A percentile compares a stretch with the other conserved stretches of the same genome.
Evolutionary conservation across 2,329 filamentous ascomycete genomes (phyloP).

Genomic region (Xylariaceae sp.): DNA sequence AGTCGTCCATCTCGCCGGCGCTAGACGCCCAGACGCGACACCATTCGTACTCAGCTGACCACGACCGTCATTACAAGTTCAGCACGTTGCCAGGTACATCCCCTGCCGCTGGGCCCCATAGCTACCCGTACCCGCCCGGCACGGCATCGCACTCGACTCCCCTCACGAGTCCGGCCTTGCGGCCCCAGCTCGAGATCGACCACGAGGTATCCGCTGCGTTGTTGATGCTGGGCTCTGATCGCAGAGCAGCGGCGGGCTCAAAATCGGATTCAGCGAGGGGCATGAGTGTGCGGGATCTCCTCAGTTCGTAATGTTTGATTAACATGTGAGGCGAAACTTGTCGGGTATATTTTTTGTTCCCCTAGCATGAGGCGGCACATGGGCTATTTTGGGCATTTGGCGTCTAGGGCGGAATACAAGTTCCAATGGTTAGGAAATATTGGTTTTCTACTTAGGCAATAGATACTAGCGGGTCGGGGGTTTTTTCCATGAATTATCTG

Average conservation of each 20-base stretch:
- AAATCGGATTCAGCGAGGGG: slow-evolving; percentile 47
- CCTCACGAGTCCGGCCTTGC: slow-evolving; percentile 66
- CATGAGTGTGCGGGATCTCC: slow-evolving; percentile 61
- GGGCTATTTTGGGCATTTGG: too few relatives aligned
- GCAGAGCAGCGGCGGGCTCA: slow-evolving; percentile 60
- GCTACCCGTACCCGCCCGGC: slow-evolving; percentile 49
- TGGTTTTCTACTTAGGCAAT: too few relatives aligned
- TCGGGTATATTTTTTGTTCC: neutral
- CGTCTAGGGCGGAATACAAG: too few relatives aligned
- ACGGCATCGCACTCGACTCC: slow-evolving; percentile 41
- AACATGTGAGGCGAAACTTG: neutral
- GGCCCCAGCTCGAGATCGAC: slow-evolving; percentile 64
- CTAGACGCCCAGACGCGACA: slow-evolving; percentile 54
- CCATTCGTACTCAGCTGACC: slow-evolving; percentile 62
- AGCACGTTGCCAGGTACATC: too few relatives aligned
- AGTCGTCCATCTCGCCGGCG: slow-evolving; percentile 61
- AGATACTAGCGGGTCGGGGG: too few relatives aligned
- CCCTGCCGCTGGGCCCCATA: too few relatives aligned
- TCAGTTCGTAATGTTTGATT: slow-evolving; percentile 53
- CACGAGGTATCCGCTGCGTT: slow-evolving; percentile 86
- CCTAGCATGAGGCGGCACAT: too few relatives aligned
- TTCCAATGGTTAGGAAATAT: too few relatives aligned
- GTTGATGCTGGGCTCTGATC: slow-evolving; percentile 87
- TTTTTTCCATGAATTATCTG: too few relatives aligned
- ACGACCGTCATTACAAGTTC: too few relatives aligned